Percentiles rank a stretch among this genome's conserved stretches.
phyloP scores from a whole-genome alignment of 345 rosid species.

The Salix suchowensis region DNA sequence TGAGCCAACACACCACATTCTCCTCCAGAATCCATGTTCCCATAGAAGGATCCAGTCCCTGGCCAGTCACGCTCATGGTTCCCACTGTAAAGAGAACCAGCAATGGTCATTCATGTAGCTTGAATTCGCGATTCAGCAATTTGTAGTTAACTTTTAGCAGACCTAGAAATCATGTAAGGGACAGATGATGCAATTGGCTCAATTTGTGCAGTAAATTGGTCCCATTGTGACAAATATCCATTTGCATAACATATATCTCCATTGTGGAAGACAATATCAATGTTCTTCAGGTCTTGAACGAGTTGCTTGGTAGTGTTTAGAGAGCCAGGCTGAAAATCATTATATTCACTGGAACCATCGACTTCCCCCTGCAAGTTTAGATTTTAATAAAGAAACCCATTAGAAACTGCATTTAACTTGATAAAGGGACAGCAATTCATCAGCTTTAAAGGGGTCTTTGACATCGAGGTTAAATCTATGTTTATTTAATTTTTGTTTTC shows the following conservation, averaged over 20 bases:
- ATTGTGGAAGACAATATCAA: conserved; percentile 60
- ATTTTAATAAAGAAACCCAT: conserved; percentile 5
- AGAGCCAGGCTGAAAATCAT: conserved; percentile 46
- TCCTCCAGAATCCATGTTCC: conserved; percentile 60
- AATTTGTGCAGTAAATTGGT: conserved; percentile 62
- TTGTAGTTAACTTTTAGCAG: background rate
- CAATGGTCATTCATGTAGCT: background rate
- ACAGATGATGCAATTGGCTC: conserved; percentile 66
- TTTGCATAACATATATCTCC: conserved; percentile 67
- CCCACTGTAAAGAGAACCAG: conserved; percentile 38
- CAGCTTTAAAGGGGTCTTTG: too few species aligned
- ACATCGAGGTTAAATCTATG: too few species aligned
- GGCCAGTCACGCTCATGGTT: conserved; percentile 83
- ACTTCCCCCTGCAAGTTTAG: conserved; percentile 43
- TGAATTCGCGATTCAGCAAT: background rate
- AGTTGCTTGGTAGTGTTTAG: conserved; percentile 64
- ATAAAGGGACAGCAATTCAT: background rate
- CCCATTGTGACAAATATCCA: conserved; percentile 76
- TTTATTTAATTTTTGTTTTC: too few species aligned
- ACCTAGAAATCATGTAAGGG: conserved; percentile 74
- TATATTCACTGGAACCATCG: conserved; percentile 60
- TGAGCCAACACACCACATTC: conserved; percentile 72
- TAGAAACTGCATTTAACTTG: conserved; percentile 1
- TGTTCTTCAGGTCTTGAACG: conserved; percentile 43
- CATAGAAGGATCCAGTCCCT: conserved; percentile 58